Base-by-base conservation (phyloP, 225 moss, liverwort and hornwort genomes). In the Ulota crispa region DNA sequence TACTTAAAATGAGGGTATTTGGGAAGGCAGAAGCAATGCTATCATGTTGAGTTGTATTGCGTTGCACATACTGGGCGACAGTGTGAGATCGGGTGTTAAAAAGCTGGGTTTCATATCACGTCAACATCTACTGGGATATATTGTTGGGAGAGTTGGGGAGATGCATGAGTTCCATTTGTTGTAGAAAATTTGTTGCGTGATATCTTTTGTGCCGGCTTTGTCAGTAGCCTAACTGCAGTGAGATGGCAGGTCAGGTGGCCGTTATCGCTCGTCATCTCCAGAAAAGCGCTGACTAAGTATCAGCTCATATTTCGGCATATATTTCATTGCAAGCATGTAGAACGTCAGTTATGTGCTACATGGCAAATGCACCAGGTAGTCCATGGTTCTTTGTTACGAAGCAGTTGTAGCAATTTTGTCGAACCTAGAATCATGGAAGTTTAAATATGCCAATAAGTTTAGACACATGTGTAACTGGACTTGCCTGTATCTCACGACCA, bases 221-320 rank as follows among this genome's bases (percentile, higher is more conserved):
- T 52, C 32, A 73, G 78, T 77, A 63, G 78, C 60, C 81, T 88
- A 83, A 88, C 78, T 83, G 41, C 65, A 61, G 32, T 70, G 78
- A 68, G 75, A 78, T 87, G 76, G 73, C 84, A 94, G 94, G 95
- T 98, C 41, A 90, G 92, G 56, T 98, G 98, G 98, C 98, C 95
- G 8, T 83, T 94, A 62, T 95, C 98, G 27, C 89, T 98, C 24
- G 94, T 98, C 64, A 91, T 98, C 73, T 98, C 98, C 39, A 89
- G 93, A 83, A 98, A 94, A 85, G 93, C 94, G 59, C 79, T 98
- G 87, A 98, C 95, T 0, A 98, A 98, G 82, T 93, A 95, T 75
- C 98, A 98, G 80, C 93, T 98, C 72, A 95, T 98, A 81, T 98
- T 98, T 72, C 93, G 98, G 47, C 95, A 95, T 82, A 94, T 98